A percentile compares a stretch with the other conserved stretches of the same genome.
These are phyloP conservation scores for Pleurotus eryngii DNA, from an alignment of 768 basidiomycete species.

Conservation along the genomic window DNA sequence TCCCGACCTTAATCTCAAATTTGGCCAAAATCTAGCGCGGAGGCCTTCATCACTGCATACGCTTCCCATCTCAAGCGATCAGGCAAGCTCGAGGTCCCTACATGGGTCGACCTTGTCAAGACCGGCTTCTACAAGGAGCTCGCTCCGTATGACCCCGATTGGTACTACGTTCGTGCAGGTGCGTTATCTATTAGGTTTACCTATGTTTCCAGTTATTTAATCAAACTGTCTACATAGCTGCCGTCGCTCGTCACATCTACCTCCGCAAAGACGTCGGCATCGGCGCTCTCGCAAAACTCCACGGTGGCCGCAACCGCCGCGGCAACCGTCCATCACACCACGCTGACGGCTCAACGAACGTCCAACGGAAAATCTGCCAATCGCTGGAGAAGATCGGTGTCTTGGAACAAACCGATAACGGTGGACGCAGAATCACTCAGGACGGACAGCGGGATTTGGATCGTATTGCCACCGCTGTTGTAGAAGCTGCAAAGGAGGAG, in stretches of 20 bases:
- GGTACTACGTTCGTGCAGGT: slow-evolving; percentile 99
- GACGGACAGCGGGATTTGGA: slow-evolving; percentile 96
- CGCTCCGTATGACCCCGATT: slow-evolving; percentile 98
- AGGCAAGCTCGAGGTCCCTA: slow-evolving; percentile 98
- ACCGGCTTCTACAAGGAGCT: slow-evolving; percentile 97
- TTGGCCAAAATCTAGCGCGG: slow-evolving; percentile 56
- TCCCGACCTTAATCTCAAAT: slow-evolving; percentile 18
- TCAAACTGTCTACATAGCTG: slow-evolving; percentile 50
- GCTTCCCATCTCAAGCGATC: slow-evolving; percentile 95
- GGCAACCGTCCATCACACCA: slow-evolving; percentile 98
- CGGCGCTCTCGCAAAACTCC: slow-evolving; percentile 91
- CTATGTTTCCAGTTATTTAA: neutral
- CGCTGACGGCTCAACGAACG: slow-evolving; percentile 76
- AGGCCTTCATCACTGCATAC: slow-evolving; percentile 92
- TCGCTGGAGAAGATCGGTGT: slow-evolving; percentile 98
- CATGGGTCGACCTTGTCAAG: slow-evolving; percentile 98
- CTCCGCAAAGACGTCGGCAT: slow-evolving; percentile 96
- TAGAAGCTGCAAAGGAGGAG: slow-evolving; percentile 72
- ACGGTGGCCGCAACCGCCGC: slow-evolving; percentile 93
- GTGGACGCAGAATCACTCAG: slow-evolving; percentile 93
- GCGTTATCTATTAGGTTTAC: slow-evolving; percentile 25
- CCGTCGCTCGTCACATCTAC: slow-evolving; percentile 98
- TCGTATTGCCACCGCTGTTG: slow-evolving; percentile 88
- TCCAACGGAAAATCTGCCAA: slow-evolving; percentile 96
- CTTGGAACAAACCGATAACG: slow-evolving; percentile 88